Evolutionary conservation across 1,284 basidiomycete genomes (phyloP), one percentile per base, ranked within the genome.

Genomic region (Ustilago vetiveriae): DNA sequence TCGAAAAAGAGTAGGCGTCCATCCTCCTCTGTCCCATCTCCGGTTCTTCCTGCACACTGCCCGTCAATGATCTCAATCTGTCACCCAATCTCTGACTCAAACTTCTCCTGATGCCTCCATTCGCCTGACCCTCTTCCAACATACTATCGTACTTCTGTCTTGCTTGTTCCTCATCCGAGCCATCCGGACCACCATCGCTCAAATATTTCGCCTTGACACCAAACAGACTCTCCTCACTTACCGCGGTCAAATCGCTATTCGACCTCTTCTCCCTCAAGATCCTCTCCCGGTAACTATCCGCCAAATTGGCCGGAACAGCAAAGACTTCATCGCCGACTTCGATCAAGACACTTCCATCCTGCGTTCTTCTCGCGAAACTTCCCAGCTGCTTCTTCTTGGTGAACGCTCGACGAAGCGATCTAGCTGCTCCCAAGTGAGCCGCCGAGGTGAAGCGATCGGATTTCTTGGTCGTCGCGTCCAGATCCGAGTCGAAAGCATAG

Each of bases 261-360:
- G 40, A 38, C 8, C 45, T 30, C n/a, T 41, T 57, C 36, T 59
- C 48, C 8, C 54, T 35, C 27, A 59, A 14, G n/a, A 64, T 49
- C 37, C 32, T 29, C 27, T 66, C 55, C 13, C 70, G 44, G 42
- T 76, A 76, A 9, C 43, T 45, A 33, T 71, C 62, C 3, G 74
- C 74, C 17, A 76, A 37, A 32, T 74, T 55, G 6, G 65, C 19
- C 1, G 74, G 68, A 1, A 76, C 74, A 2, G 72, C 64, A 26
- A 74, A 68, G 33, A 76, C 74, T 27, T 76, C 74, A 26, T 76
- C 72, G 0, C 74, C 74, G 4, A 76, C 72, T 32, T 76, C 74
- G 46, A 76, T 65, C 13, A 76, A 30, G 3, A 76, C 74, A 14
- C 39, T 52, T 0, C 69, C 72, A 19, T 74, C 64, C 23, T 55